Evolutionary conservation across 768 basidiomycete genomes (phyloP), one percentile per base, ranked within the genome.

Genomic region (Termitomyces eurrhizus): DNA sequence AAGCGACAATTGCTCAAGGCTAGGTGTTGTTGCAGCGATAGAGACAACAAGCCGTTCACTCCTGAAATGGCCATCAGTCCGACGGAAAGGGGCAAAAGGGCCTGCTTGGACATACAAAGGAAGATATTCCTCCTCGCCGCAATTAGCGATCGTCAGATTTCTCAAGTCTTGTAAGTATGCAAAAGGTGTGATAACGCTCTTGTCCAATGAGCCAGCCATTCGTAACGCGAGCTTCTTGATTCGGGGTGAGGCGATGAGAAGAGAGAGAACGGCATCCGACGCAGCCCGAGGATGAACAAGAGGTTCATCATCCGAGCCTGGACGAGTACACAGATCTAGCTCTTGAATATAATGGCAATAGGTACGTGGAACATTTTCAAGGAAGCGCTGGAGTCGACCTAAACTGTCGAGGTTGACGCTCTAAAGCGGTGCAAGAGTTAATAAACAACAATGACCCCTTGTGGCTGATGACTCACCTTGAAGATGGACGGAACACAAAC

Each of bases 11-110:
- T 82, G 77, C 50, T 80, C 69, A 50, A 91, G 80, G 66, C 76
- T 72, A 14, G 82, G 82, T 4, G 84, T 71, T 1, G 83, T 82
- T 2, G 84, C 82, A 0, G 88, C 88, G 62, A 91, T 85, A 7
- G 84, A 80, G 16, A 90, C 88, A 57, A 83, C 85, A 0, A 89
- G 77, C 29, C 89, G 78, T 68, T 91, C 89, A 72, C 85, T 87
- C 74, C 86, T 87, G 63, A 18, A 32, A 41, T 26, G 44, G n/a
- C 64, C 37, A 66, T 51, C 11, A 32, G 52, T 59, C 52, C 32
- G 29, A 36, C 41, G 45, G 49, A 56, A 48, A 59, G 24, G 60
- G 61, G 42, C 14, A 41, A 59, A 21, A 18, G 21, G 49, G 49
- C 32, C n/a, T n/a, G 11, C 12, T 42, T 13, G 39, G n/a, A 74